Base-by-base conservation (phyloP, 2,329 filamentous ascomycete species). In the Fusarium pseudonygamai region DNA sequence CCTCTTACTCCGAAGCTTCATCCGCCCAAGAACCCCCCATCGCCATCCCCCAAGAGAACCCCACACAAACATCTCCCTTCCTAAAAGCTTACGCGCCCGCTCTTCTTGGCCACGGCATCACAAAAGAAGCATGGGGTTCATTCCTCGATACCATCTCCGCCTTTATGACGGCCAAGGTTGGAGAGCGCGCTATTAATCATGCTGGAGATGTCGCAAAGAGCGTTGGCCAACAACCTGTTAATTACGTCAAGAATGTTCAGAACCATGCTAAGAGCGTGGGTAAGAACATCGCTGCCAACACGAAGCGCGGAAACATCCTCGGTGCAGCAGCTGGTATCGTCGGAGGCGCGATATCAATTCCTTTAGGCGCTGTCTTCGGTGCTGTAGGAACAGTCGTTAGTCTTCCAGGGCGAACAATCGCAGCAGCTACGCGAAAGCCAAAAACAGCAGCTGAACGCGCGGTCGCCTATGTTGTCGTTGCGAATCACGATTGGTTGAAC, bases 121-220 rank as follows among this genome's bases (percentile, higher is more conserved):
- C 82, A 1, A 64, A 78, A 12, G 73, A 78, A n/a, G 78, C 80
- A 0, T 84, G 82, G 81, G 55, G 60, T 14, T 79, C 82, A 0
- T 83, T 83, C 22, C 60, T 83, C 4, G 71, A 79, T 24, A 85
- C 85, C 13, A 75, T 85, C 5, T 87, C 85, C 0, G 85, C 83
- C 3, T 87, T 87, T 64, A 80, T 87, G 11, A 80, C 82, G 0
- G 85, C 85, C 56, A 85, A 81, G 26, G 83, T 86, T 1, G 83
- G 83, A 0, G 82, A 84, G 56, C 81, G 83, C 6, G 85, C 85
- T 11, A 64, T 86, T 24, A 80, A 79, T 36, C 85, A 86, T 66
- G 84, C 84, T 4, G 81, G 79, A 37, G 84, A 86, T 53, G 74
- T 85, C 20, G 84, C 78, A 13, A 79, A 79, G 40, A 74, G 80